Base-by-base conservation (phyloP, 352 stramenopile genomes). In the Pythium monospermum region DNA sequence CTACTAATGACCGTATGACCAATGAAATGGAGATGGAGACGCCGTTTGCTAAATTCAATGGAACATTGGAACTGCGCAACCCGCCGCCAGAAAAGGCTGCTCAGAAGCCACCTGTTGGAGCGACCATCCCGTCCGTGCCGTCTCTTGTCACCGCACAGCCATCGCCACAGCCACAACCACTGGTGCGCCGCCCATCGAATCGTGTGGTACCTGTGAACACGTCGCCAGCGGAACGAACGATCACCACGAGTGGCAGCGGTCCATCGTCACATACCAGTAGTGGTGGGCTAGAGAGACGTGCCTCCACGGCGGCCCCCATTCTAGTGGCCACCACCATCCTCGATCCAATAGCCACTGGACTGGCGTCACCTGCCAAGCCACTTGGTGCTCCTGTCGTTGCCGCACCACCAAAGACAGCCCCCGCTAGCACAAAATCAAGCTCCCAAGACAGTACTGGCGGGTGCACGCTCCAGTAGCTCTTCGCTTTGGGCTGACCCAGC, bases 21-120 rank as follows among this genome's bases (percentile, higher is more conserved):
- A 2, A 31, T 15, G 16, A 22, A 35, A 15, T 52, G 1, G 30
- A 21, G 23, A 42, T 59, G 18, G 46, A 57, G 19, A 54, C 52
- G 11, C 16, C 46, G 28, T 67, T 59, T 25, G 51, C 59, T 4
- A 28, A 15, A 30, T 85, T 85, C 28, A 55, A 55, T 59, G 74
- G 74, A 6, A 53, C 64, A 1, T 13, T 82, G 7, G 49, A 70
- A 41, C 5, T 35, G 4, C 68, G 74, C 31, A 16, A 27, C 13
- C 12, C 4, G 12, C 22, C 3, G n/a, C 42, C 18, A 15, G 19
- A 10, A 36, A 25, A 15, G 23, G 10, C 15, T 12, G 11, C 42
- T 12, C 26, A 35, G 16, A 10, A 1, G n/a, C 13, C 3, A 18
- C 12, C 26, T n/a, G n/a, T n/a, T n/a, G n/a, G n/a, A n/a, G n/a